Conservation (phyloP, 1,284 basidiomycete species). For the Fomitiporia mediterranea region DNA sequence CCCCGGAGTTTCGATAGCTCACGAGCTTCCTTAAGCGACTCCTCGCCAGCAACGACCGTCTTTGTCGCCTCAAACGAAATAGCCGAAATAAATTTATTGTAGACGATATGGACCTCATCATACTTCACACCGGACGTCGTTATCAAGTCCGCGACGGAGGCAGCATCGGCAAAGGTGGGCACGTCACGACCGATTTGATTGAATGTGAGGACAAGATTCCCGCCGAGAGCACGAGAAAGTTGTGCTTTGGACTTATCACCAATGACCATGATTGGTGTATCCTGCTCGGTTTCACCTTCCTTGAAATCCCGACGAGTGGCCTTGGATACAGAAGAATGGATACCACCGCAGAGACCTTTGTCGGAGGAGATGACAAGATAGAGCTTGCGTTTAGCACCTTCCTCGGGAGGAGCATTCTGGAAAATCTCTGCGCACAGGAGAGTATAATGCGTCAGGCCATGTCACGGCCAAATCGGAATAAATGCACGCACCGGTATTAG, state of each 20-base stretch:
- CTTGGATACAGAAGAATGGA: conserved; percentile 97
- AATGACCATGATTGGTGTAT: conserved; percentile 78
- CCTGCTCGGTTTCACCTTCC: conserved; percentile 46
- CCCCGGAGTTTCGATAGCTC: conserved; percentile 31
- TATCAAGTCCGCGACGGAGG: conserved; percentile 91
- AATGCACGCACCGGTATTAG: conserved; percentile 77
- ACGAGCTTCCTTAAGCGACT: conserved; percentile 75
- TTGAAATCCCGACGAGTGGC: conserved; percentile 68
- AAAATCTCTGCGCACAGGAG: conserved; percentile 66
- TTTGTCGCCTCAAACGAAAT: conserved; percentile 85
- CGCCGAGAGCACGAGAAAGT: conserved; percentile 63
- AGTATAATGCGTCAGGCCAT: not conserved
- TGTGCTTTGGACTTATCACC: conserved; percentile 99
- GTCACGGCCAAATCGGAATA: conserved; percentile 7
- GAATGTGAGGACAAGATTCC: conserved; percentile 84
- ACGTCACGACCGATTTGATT: conserved; percentile 98
- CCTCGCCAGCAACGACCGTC: conserved; percentile 79
- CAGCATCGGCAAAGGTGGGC: conserved; percentile 95
- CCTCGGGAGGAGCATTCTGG: conserved; percentile 62
- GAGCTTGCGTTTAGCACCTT: conserved; percentile 67
- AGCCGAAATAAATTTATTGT: conserved; percentile 95
- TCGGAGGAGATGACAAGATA: conserved; percentile 95
- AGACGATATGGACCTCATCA: conserved; percentile 85
- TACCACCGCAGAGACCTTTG: conserved; percentile 99
- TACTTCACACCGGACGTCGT: conserved; percentile 82